A percentile compares a stretch with the other conserved stretches of the same genome.
Evolutionary conservation across 2,329 filamentous ascomycete genomes (phyloP).

Genomic region (Davidsoniella australis): DNA sequence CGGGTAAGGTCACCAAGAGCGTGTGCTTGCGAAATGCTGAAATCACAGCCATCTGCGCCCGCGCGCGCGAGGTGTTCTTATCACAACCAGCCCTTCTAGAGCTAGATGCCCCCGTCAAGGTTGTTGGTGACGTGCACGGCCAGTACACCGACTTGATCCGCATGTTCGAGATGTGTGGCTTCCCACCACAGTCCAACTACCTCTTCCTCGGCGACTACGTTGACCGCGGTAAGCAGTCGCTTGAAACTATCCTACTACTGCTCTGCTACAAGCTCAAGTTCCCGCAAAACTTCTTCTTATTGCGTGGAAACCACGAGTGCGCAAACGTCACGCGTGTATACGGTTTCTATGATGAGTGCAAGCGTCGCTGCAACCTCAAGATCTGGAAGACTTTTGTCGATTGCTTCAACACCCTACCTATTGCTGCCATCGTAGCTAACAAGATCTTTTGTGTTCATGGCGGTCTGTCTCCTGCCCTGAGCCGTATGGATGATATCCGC

Average conservation of each 20-base stretch:
- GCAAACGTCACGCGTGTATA: slow-evolving; percentile 92
- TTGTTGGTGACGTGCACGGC: slow-evolving; percentile 91
- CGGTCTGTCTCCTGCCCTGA: slow-evolving; percentile 76
- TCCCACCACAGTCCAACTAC: slow-evolving; percentile 81
- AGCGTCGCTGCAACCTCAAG: slow-evolving; percentile 88
- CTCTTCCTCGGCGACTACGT: slow-evolving; percentile 94
- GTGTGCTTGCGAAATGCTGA: slow-evolving; percentile 96
- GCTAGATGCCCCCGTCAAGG: slow-evolving; percentile 87
- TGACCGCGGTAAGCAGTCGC: slow-evolving; percentile 84
- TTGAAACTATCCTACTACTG: slow-evolving; percentile 84
- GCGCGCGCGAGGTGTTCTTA: slow-evolving; percentile 74
- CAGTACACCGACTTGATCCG: slow-evolving; percentile 93
- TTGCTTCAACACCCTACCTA: slow-evolving; percentile 88
- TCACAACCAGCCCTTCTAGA: slow-evolving; percentile 86
- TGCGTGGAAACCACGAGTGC: slow-evolving; percentile 92
- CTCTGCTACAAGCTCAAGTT: slow-evolving; percentile 96
- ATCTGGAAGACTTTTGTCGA: slow-evolving; percentile 97
- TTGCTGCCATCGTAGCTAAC: slow-evolving; percentile 87
- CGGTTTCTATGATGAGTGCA: slow-evolving; percentile 97
- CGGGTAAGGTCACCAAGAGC: slow-evolving; percentile 92
- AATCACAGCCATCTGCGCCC: slow-evolving; percentile 82
- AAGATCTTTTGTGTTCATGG: slow-evolving; percentile 98
- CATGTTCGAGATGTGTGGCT: slow-evolving; percentile 98
- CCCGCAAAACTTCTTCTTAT: slow-evolving; percentile 90
- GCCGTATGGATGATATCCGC: slow-evolving; percentile 96